Evolutionary conservation across 2,329 filamentous ascomycete genomes (phyloP).

Genomic region (Cladosporium oxysporum): DNA sequence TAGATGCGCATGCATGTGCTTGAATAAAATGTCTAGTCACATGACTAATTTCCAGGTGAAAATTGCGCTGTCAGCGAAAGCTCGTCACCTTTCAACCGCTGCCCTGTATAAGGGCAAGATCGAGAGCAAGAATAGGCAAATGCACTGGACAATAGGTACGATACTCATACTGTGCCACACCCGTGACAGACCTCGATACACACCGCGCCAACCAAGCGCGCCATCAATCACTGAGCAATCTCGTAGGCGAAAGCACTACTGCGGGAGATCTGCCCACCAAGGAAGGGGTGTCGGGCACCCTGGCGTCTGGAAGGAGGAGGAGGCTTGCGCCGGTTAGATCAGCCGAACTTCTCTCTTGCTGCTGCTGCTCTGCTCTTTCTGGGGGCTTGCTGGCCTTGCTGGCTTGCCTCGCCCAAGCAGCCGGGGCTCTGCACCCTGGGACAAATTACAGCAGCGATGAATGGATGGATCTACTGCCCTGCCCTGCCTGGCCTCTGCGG

Average conservation of each 20-base stretch:
- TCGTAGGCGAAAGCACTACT: neutral
- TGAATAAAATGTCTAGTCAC: neutral
- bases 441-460: slow-evolving; percentile 12
- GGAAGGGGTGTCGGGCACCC: neutral
- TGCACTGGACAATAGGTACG: neutral
- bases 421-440: neutral
- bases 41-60: neutral
- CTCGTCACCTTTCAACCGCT: neutral
- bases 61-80: neutral
- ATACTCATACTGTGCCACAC: neutral
- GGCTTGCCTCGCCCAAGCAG: neutral
- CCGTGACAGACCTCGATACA: neutral
- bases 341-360: slow-evolving; percentile 1
- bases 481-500: neutral
- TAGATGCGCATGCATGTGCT: neutral
- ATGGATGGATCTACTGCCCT: slow-evolving; percentile 2
- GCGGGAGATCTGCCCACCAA: neutral
- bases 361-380: neutral
- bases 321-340: slow-evolving; percentile 1
- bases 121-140: neutral
- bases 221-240: neutral
- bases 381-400: slow-evolving; percentile 1
- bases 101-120: neutral
- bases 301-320: neutral
- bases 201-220: neutral